These are phyloP conservation scores for Melanopsichium pennsylvanicum DNA, from an alignment of 1,284 basidiomycete species.

Conservation along the genomic window DNA sequence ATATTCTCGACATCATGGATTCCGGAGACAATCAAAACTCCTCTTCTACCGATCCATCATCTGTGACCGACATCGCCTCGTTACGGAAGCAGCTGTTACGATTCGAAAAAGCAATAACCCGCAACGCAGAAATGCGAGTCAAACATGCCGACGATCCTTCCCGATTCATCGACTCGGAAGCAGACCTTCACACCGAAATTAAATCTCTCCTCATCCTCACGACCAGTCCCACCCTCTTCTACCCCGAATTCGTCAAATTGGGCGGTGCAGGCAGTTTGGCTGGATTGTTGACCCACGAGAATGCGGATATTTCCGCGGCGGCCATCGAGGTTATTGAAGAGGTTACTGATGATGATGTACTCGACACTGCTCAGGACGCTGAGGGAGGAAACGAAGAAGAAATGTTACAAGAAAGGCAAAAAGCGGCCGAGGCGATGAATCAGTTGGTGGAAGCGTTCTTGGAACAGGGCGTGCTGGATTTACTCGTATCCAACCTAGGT, in stretches of 20 bases:
- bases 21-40: conserved; percentile 6
- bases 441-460: conserved; percentile 68
- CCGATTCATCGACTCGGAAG: conserved; percentile 98
- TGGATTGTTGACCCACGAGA: conserved; percentile 74
- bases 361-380: conserved; percentile 73
- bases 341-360: conserved; percentile 93
- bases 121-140: conserved; percentile 90
- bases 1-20: conserved; percentile 62
- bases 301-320: conserved; percentile 56
- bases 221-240: conserved; percentile 81
- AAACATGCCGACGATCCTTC: conserved; percentile 62
- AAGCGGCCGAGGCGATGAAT: conserved; percentile 11
- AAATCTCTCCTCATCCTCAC: conserved; percentile 84
- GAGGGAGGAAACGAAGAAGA: conserved; percentile 70
- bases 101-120: conserved; percentile 86
- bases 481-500: conserved; percentile 84
- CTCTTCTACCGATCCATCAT: conserved; percentile 1
- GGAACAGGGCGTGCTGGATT: conserved; percentile 81
- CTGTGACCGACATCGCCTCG: conserved; percentile 3
- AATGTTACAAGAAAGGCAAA: background rate
- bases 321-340: conserved; percentile 75
- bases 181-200: conserved; percentile 85
- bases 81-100: conserved; percentile 76
- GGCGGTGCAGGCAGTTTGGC: conserved; percentile 77
- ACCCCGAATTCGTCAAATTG: conserved; percentile 84